Conservation (phyloP, 805 yeast species). For the Ogataea nakhonphanomensis region DNA sequence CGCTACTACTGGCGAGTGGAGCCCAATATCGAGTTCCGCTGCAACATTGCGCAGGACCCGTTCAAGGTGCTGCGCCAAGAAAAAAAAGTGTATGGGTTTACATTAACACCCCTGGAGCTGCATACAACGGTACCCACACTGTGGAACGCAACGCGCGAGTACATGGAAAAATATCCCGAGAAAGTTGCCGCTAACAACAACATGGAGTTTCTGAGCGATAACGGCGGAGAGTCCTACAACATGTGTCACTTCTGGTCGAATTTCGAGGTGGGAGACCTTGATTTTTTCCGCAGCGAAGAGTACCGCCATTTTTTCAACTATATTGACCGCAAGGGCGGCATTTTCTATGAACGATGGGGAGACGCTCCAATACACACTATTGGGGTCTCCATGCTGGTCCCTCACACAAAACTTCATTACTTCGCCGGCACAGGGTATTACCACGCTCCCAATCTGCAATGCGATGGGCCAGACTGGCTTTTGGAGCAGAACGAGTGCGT, state of each 20-base stretch:
- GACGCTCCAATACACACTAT: slow-evolving; percentile 38
- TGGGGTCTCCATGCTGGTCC: slow-evolving; percentile 31
- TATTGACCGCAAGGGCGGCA: slow-evolving; percentile 60
- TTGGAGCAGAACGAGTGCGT: slow-evolving; percentile 47
- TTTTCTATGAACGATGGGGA: slow-evolving; percentile 66
- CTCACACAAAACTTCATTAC: slow-evolving; percentile 30
- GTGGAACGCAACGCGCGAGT: slow-evolving; percentile 47
- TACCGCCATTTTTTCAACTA: slow-evolving; percentile 53
- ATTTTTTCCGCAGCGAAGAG: slow-evolving; percentile 54
- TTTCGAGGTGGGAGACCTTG: slow-evolving; percentile 58
- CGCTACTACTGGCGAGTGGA: slow-evolving; percentile 62
- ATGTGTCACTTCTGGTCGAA: slow-evolving; percentile 67
- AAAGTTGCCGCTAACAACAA: slow-evolving; percentile 46
- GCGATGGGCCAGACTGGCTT: slow-evolving; percentile 50
- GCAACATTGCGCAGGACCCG: slow-evolving; percentile 57
- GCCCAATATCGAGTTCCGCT: slow-evolving; percentile 52
- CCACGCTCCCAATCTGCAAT: slow-evolving; percentile 55
- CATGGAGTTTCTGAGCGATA: slow-evolving; percentile 46
- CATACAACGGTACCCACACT: slow-evolving; percentile 49
- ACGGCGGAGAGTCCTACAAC: slow-evolving; percentile 41
- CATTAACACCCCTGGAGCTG: slow-evolving; percentile 48
- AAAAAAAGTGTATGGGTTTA: slow-evolving; percentile 49
- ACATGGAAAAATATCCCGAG: slow-evolving; percentile 44
- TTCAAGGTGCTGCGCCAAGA: slow-evolving; percentile 41
- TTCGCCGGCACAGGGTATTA: slow-evolving; percentile 52